Evolutionary conservation across 768 basidiomycete genomes (phyloP), one percentile per base, ranked within the genome.

Genomic region (Mycena vulgaris): DNA sequence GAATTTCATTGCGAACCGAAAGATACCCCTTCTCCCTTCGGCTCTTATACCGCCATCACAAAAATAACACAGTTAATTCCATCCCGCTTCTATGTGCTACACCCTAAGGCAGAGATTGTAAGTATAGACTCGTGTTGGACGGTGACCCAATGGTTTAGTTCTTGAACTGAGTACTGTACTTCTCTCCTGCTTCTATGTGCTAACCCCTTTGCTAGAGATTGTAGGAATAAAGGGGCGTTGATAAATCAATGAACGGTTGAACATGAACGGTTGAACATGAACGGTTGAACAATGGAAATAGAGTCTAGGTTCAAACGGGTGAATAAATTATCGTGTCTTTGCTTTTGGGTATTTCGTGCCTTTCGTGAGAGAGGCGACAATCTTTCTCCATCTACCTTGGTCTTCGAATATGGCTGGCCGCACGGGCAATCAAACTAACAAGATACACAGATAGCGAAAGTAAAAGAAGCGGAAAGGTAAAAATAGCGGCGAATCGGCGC

Each of bases 1-100:
- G 37, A 35, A 33, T 62, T 62, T 51, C 61, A 62, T 62, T 35
- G 25, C 27, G 48, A 51, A 48, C 61, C 47, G 59, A 61, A 48
- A 28, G 10, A 27, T 19, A 30, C 27, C 42, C 39, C 17, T 39
- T 39, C 23, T 40, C 37, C 35, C 56, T 27, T 57, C 56, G 37
- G 11, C 56, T 57, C 39, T 57, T 57, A 57, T 57, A 57, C 56
- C 37, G 21, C 35, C 19, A 57, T 39, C 25, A 39, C 37, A 40
- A 40, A 55, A 14, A 14, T 37, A 30, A 33, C 21, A 30, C n/a
- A n/a, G n/a, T n/a, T 37, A 56, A 37, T 39, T 19, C 33, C 33
- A 10, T 10, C 25, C 25, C 55, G 55, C 37, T 56, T n/a, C n/a
- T n/a, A n/a, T n/a, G n/a, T n/a, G n/a, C n/a, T n/a, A n/a, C n/a